phyloP scores from a whole-genome alignment of 2,329 filamentous ascomycete species.

The Aspergillus floridensis region DNA sequence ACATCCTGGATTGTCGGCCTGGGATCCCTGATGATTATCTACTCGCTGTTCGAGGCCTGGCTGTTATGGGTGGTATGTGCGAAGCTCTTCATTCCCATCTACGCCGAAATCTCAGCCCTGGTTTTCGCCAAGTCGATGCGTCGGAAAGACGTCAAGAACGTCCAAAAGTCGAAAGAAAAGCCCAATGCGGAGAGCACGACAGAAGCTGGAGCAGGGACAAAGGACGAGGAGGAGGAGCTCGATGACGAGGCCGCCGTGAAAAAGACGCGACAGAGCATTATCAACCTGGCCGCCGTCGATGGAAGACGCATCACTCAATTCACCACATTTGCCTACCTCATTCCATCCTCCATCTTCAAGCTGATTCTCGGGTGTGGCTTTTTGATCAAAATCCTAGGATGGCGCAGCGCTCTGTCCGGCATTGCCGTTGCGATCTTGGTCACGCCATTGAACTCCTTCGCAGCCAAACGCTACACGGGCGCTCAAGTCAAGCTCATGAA shows the following conservation, averaged over 20 bases:
- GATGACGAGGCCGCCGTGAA: slow-evolving; percentile 40
- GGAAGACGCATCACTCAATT: slow-evolving; percentile 67
- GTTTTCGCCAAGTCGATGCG: slow-evolving; percentile 76
- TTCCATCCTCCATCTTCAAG: slow-evolving; percentile 62
- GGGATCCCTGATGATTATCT: slow-evolving; percentile 56
- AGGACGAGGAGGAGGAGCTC: slow-evolving; percentile 47
- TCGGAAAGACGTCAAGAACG: slow-evolving; percentile 63
- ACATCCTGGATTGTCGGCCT: slow-evolving; percentile 69
- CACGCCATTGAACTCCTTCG: slow-evolving; percentile 65
- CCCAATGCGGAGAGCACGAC: slow-evolving; percentile 32
- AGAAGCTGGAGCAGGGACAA: slow-evolving; percentile 31
- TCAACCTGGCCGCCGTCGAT: slow-evolving; percentile 75
- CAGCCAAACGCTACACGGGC: slow-evolving; percentile 62
- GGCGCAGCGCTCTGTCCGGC: slow-evolving; percentile 64
- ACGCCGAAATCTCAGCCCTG: slow-evolving; percentile 67
- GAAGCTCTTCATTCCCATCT: slow-evolving; percentile 64
- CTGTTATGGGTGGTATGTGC: slow-evolving; percentile 66
- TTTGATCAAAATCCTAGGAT: slow-evolving; percentile 66
- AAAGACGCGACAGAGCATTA: slow-evolving; percentile 65
- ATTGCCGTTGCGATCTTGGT: slow-evolving; percentile 62
- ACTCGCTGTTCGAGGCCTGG: slow-evolving; percentile 61
- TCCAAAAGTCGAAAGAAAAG: slow-evolving; percentile 37
- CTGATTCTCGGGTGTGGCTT: slow-evolving; percentile 64
- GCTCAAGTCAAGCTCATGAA: slow-evolving; percentile 72
- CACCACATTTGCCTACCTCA: slow-evolving; percentile 61